Evolutionary conservation across 108 stramenopile species (phyloP), one percentile per base, ranked within the genome.

Genomic region (Skeletonema menzelii): DNA sequence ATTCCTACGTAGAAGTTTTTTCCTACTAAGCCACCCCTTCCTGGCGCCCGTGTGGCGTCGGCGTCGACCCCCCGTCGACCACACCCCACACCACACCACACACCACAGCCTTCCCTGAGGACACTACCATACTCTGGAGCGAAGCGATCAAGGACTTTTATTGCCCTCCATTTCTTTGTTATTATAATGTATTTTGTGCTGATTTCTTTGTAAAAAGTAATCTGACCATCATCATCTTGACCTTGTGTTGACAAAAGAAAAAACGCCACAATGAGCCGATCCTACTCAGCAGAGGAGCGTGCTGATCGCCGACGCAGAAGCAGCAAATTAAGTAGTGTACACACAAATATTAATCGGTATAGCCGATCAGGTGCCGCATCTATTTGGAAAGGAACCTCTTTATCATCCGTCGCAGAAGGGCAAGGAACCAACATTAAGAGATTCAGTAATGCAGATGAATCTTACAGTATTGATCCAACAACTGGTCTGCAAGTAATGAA

Each of bases 211-310:
- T 3, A 32, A 4, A 32, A 38, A 38, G 37, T 42, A 15, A 42
- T 42, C 15, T 42, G 40, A 37, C 5, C 8, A 37, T 42, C 15
- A 42, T 40, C 38, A 40, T 2, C 13, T 15, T 42, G 2, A 42
- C 4, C 40, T 42, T 42, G 38, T 40, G 38, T 13, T 3, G 30
- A 30, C 2, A 30, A 30, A 30, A 32, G 31, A 32, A 32, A 32
- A 32, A 32, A 32, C 31, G 31, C 31, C 11, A 37, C 11, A 42
- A 69, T 40, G 56, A 27, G 58, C 19, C 56, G 40, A 59, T 57
- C 68, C 12, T 69, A 69, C 57, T 44, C 68, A 15, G 35, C 68
- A 34, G 68, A 69, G 27, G 68, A 69, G 34, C 68, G 68, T 8
- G 68, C 30, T 24, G 30, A 44, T 13, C 56, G 68, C 10, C 28